Base-by-base conservation (phyloP, 768 basidiomycete species). In the Collybia mongolica region DNA sequence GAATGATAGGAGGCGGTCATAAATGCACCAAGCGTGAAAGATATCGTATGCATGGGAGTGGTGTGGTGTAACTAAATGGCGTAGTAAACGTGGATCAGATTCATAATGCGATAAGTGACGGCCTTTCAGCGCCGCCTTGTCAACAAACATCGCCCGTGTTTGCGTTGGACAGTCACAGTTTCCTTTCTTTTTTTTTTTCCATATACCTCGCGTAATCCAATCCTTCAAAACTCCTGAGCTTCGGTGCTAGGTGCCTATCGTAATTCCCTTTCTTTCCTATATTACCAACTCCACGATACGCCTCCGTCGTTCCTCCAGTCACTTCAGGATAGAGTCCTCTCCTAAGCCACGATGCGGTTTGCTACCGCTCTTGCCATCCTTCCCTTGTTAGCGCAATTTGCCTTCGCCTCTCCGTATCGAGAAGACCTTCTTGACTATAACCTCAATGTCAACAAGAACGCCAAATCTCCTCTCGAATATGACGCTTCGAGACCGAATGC, bases 401-500 rank as follows among this genome's bases (percentile, higher is more conserved):
- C 72, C 42, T 42, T 54, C 38, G 82, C 86, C 2, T 83, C 87
- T 8, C 89, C 88, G 0, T 93, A 86, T 59, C 72, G 78, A 19
- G 76, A 80, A 4, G 77, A 84, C 60, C 80, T 91, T 54, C 69
- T 72, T 35, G 73, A 81, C 58, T 92, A 84, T 73, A 93, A 94
- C 65, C 68, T 93, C 66, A 93, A 94, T 67, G 59, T 75, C 59
- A 91, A 90, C 69, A 72, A 87, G 66, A 74, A 83, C 65, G 88
- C 91, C 11, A 72, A 79, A 48, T 74, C 76, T 47, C 81, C 84
- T 3, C 64, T 83, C 15, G 76, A 93, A 28, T 94, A 94, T 63
- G 64, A 70, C 46, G 67, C 88, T 2, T 71, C 73, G 47, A 80
- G 88, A 36, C 67, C 76, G 2, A 88, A 83, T 57, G 71, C 70